These are phyloP conservation scores for Akanthomyces lecanii DNA, from an alignment of 2,329 filamentous ascomycete species.

Conservation along the genomic window DNA sequence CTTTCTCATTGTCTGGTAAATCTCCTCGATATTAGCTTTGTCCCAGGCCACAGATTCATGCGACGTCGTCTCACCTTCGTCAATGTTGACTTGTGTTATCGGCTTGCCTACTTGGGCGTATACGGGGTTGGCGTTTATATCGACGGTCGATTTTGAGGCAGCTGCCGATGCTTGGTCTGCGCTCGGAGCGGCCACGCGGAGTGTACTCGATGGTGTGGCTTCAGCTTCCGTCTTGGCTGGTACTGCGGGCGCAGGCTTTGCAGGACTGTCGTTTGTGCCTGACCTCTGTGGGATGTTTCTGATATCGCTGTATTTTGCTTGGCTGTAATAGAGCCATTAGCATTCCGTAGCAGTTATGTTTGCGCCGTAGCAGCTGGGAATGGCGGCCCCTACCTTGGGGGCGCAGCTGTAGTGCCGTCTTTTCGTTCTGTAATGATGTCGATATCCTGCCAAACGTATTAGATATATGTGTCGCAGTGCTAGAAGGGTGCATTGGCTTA, in stretches of 20 bases:
- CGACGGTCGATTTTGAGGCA: conserved; percentile 74
- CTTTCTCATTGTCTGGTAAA: conserved; percentile 78
- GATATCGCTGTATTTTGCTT: conserved; percentile 61
- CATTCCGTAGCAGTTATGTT: neutral
- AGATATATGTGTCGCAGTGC: neutral
- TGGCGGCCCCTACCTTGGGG: conserved; percentile 46
- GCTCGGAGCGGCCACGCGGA: conserved; percentile 37
- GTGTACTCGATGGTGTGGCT: conserved; percentile 28
- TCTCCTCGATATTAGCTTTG: conserved; percentile 36
- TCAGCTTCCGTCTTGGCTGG: conserved; percentile 37
- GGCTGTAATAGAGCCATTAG: conserved; percentile 33
- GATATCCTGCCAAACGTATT: conserved; percentile 47
- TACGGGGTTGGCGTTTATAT: conserved; percentile 76
- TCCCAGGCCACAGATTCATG: neutral
- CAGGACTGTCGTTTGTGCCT: conserved; percentile 46
- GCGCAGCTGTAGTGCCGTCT: conserved; percentile 57
- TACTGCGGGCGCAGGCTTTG: conserved; percentile 43
- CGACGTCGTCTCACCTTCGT: conserved; percentile 46
- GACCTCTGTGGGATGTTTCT: conserved; percentile 60
- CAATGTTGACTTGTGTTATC: conserved; percentile 70
- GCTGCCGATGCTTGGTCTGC: conserved; percentile 57
- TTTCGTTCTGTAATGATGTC: conserved; percentile 66
- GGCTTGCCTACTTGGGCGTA: conserved; percentile 79
- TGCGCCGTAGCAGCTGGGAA: neutral
- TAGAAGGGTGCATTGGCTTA: conserved; percentile 23